Percentiles rank a stretch among this genome's conserved stretches.
Conservation (phyloP, 2,329 filamentous ascomycete genomes). For the Colletotrichum camelliae region DNA sequence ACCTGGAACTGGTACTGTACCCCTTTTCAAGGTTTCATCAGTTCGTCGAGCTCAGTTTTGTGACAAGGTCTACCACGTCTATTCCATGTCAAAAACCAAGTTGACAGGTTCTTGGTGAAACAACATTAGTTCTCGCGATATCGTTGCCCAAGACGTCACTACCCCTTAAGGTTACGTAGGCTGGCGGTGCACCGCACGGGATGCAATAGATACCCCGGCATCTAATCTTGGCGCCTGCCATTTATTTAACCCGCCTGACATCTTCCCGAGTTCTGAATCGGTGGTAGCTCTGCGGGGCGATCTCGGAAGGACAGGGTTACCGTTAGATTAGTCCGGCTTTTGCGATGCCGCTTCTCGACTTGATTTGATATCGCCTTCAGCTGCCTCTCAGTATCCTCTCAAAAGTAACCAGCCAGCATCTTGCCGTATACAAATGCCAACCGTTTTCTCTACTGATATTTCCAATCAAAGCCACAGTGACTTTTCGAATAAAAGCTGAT, state of each 20-base stretch:
- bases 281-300: neutral
- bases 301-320: neutral
- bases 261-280: neutral
- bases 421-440: neutral
- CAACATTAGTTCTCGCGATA: neutral
- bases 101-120: neutral
- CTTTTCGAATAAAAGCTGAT: neutral
- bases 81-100: neutral
- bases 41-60: neutral
- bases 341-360: neutral
- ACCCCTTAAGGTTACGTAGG: neutral
- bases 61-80: neutral
- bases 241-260: neutral
- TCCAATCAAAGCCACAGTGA: fast-evolving
- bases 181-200: neutral
- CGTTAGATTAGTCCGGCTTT: neutral
- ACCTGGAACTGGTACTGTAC: neutral
- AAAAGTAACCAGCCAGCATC: neutral
- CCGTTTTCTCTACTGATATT: neutral
- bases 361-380: neutral
- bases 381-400: neutral
- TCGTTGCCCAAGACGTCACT: neutral
- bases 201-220: neutral
- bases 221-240: neutral
- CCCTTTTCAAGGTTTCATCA: neutral